Base-by-base conservation (phyloP, 1,284 basidiomycete genomes). In the Sporisorium scitamineum region DNA sequence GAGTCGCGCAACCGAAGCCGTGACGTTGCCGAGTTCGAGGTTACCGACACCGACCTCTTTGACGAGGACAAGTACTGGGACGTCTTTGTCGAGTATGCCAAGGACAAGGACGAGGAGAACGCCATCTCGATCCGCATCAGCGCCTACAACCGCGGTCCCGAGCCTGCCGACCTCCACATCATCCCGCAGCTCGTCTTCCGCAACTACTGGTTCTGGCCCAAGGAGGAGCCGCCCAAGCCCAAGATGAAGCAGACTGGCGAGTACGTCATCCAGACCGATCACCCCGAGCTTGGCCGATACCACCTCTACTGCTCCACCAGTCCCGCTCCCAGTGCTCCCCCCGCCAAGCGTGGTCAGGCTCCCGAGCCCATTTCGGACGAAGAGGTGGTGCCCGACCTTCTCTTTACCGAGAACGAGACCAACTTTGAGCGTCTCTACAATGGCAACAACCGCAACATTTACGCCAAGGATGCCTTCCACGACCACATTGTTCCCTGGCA, bases 401-500 rank as follows among this genome's bases (percentile, higher is more conserved):
- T 90, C 16, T 87, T 86, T 87, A 82, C 80, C 60, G 76, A 98
- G 84, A 99, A 98, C 87, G 94, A 98, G 85, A 97, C 95, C 73
- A 99, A 99, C 88, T 96, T 92, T 85, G 89, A 90, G 59, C 90
- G 96, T 65, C 89, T 99, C 34, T 99, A 97, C 86, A 91, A 91
- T 37, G 95, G 93, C 26, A 57, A 76, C 55, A 82, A 82, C 26
- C 87, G 90, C 79, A 97, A 98, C 87, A 89, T 90, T 2, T 95
- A 92, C 84, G 93, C 93, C 81, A 99, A 99, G 87, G 96, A 99
- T 83, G 95, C 92, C n/a, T 98, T 99, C 89, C 95, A 99, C 84
- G 95, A 98, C 85, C 93, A 98, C 85, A 93, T 98, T 85, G 91
- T 98, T 73, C 91, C 91, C 4, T 88, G 88, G 16, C 95, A 97